phyloP scores from a whole-genome alignment of 352 stramenopile species.

The Globisporangium megalacanthum region DNA sequence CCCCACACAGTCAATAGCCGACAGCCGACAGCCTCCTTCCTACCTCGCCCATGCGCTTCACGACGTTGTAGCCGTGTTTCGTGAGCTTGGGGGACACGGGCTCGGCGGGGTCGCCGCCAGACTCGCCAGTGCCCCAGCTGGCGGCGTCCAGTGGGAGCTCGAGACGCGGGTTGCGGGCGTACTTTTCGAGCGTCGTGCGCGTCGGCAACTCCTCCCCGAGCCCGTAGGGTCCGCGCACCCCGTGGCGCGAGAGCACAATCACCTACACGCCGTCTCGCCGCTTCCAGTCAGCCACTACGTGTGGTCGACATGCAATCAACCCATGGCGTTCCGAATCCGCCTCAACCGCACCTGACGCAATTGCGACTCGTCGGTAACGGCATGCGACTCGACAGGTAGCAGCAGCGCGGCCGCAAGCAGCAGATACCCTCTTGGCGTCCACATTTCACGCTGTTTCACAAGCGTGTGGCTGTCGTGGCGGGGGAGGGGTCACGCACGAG shows the following conservation, averaged over 20 bases:
- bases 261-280: slow-evolving; percentile 22
- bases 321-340: not conserved
- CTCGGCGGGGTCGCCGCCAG: slow-evolving; percentile 43
- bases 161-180: slow-evolving; percentile 55
- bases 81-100: slow-evolving; percentile 76
- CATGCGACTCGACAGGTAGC: too few relatives aligned
- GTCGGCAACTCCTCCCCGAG: slow-evolving; percentile 43
- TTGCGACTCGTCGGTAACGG: slow-evolving; percentile 5
- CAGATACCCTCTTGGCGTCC: too few relatives aligned
- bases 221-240: slow-evolving; percentile 68
- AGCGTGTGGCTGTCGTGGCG: too few relatives aligned
- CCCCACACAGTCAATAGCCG: not conserved
- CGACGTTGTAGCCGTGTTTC: slow-evolving; percentile 56
- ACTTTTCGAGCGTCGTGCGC: slow-evolving; percentile 45
- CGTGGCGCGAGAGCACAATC: slow-evolving; percentile 65
- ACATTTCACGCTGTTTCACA: too few relatives aligned
- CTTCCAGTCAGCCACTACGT: too few relatives aligned
- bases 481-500: too few relatives aligned
- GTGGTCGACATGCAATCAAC: too few relatives aligned
- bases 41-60: slow-evolving; percentile 65
- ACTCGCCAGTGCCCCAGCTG: slow-evolving; percentile 65
- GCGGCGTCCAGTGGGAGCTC: slow-evolving; percentile 43
- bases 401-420: too few relatives aligned
- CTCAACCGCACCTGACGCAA: slow-evolving; percentile 24
- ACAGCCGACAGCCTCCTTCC: not conserved